These are phyloP conservation scores for Blastocystis sp. DNA, from an alignment of 352 stramenopile species.

Conservation along the genomic window DNA sequence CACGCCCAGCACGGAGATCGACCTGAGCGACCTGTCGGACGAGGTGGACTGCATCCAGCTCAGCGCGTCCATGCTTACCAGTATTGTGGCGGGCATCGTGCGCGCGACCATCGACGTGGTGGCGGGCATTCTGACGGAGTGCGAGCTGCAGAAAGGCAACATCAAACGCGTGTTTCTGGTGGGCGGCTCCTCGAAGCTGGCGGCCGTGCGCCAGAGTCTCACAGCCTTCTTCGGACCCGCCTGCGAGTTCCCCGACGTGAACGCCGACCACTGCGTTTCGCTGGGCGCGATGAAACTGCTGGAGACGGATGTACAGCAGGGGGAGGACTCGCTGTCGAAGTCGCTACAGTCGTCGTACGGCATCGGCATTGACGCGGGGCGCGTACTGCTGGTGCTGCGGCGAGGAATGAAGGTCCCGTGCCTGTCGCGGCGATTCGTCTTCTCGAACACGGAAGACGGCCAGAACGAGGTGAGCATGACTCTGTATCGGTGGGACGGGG, in stretches of 20 bases:
- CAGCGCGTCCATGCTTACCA: not conserved
- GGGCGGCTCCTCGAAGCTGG: conserved; percentile 23
- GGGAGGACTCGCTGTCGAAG: not conserved
- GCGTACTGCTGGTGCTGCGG: conserved; percentile 40
- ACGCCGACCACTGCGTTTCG: conserved; percentile 32
- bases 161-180: conserved; percentile 28
- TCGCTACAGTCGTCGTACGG: conserved; percentile 10
- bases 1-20: not conserved
- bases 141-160: conserved; percentile 12
- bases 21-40: not conserved
- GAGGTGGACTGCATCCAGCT: not conserved
- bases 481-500: not conserved
- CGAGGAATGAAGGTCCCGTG: conserved; percentile 23
- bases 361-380: conserved; percentile 5
- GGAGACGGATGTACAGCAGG: not conserved
- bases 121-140: not conserved
- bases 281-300: conserved; percentile 7
- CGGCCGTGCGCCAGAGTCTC: not conserved
- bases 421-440: not conserved
- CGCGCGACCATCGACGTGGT: conserved; percentile 6
- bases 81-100: not conserved
- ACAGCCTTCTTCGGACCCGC: not conserved
- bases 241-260: conserved; percentile 21
- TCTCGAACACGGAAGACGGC: conserved; percentile 13
- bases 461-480: conserved; percentile 42